Conservation (phyloP, 495 filamentous ascomycete species). For the Penicillium samsonianum region DNA sequence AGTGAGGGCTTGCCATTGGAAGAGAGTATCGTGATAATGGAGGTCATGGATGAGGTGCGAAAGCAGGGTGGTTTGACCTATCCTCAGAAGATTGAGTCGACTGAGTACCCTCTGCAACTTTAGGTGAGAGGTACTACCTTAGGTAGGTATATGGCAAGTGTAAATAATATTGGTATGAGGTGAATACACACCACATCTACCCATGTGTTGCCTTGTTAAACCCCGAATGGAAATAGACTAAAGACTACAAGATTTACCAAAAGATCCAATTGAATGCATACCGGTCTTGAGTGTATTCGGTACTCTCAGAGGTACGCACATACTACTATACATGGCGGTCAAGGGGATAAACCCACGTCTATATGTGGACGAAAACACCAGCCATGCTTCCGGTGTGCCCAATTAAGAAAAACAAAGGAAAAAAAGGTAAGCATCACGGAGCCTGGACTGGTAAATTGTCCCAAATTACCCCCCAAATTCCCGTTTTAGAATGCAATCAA, state of each 20-base stretch:
- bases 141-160: conserved; percentile 8
- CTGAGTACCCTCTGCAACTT: conserved; percentile 58
- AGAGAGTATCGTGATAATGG: conserved; percentile 92
- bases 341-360: conserved; percentile 26
- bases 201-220: neutral
- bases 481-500: conserved; percentile 11
- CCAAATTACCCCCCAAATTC: conserved; percentile 10
- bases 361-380: conserved; percentile 28
- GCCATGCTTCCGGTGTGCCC: conserved; percentile 14
- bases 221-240: neutral
- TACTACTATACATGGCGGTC: conserved; percentile 33
- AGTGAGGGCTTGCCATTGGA: conserved; percentile 71
- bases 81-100: conserved; percentile 78
- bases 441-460: conserved; percentile 12
- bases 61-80: conserved; percentile 75
- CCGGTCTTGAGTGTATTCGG: conserved; percentile 23
- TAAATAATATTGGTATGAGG: neutral
- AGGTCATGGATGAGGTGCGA: conserved; percentile 88
- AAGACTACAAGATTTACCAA: neutral
- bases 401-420: conserved; percentile 22
- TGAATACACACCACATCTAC: neutral
- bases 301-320: conserved; percentile 28
- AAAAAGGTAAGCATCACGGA: conserved; percentile 20
- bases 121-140: conserved; percentile 22
- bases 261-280: conserved; percentile 8